Conservation (phyloP, 1,284 basidiomycete species). For the Puccinia hordei region DNA sequence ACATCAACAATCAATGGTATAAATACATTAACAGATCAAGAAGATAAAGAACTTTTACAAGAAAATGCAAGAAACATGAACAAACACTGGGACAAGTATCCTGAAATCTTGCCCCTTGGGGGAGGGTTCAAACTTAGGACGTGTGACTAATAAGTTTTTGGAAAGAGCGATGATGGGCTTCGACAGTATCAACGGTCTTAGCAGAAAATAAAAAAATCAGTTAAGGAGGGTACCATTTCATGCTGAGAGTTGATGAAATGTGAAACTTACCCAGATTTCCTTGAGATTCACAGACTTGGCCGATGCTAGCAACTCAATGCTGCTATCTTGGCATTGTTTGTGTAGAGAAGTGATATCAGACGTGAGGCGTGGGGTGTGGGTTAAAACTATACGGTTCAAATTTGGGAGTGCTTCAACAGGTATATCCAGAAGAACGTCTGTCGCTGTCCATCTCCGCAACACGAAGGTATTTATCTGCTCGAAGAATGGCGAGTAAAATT, state of each 20-base stretch:
- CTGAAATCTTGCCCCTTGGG: no score
- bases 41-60: no score
- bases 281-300: slow-evolving; percentile 1
- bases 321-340: slow-evolving; percentile 14
- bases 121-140: no score
- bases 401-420: slow-evolving; percentile 25
- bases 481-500: slow-evolving; percentile 37
- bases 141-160: no score
- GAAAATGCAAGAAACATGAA: no score
- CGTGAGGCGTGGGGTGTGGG: slow-evolving; percentile 13
- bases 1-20: no score
- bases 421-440: slow-evolving; percentile 29
- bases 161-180: not conserved
- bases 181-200: slow-evolving; percentile 2
- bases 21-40: no score
- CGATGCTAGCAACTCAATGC: slow-evolving; percentile 20
- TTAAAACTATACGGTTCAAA: slow-evolving; percentile 19
- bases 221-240: not conserved
- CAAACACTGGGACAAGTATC: no score
- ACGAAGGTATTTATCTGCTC: slow-evolving; percentile 21
- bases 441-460: slow-evolving; percentile 28
- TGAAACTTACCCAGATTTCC: slow-evolving; percentile 25
- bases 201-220: not conserved
- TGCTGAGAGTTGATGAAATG: not conserved
- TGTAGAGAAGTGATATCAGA: slow-evolving; percentile 2